These are phyloP conservation scores for Meira miltonrushii DNA, from an alignment of 1,284 basidiomycete species.

Conservation along the genomic window DNA sequence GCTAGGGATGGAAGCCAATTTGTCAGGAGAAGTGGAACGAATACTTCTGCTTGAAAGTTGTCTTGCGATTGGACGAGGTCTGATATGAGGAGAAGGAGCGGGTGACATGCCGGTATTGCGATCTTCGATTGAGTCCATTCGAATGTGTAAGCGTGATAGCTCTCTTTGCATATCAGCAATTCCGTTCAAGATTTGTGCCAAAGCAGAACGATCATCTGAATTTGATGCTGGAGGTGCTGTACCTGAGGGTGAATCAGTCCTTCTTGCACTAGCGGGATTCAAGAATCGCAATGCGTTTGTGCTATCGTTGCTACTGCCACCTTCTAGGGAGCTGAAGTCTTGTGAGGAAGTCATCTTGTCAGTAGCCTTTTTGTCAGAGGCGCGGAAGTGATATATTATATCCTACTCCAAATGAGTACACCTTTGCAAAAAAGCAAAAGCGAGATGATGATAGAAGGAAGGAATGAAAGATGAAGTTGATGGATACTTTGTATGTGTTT, in stretches of 20 bases:
- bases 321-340: no score
- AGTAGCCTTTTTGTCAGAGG: no score
- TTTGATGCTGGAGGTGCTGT: background rate
- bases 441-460: no score
- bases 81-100: slow-evolving; percentile 25
- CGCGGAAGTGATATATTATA: no score
- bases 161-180: slow-evolving; percentile 44
- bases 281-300: no score
- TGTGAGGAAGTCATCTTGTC: no score
- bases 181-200: slow-evolving; percentile 41
- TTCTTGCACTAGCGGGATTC: no score
- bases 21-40: slow-evolving; percentile 31
- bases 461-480: no score
- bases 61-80: slow-evolving; percentile 21
- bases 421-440: no score
- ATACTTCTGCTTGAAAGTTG: slow-evolving; percentile 14
- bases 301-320: no score
- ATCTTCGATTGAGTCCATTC: slow-evolving; percentile 35
- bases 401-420: no score
- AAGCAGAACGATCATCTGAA: slow-evolving; percentile 15
- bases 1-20: slow-evolving; percentile 11
- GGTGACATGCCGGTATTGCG: slow-evolving; percentile 15
- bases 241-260: background rate
- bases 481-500: no score
- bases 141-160: slow-evolving; percentile 33